Conservation (phyloP, 2,329 filamentous ascomycete species). For the Saccharata proteae region DNA sequence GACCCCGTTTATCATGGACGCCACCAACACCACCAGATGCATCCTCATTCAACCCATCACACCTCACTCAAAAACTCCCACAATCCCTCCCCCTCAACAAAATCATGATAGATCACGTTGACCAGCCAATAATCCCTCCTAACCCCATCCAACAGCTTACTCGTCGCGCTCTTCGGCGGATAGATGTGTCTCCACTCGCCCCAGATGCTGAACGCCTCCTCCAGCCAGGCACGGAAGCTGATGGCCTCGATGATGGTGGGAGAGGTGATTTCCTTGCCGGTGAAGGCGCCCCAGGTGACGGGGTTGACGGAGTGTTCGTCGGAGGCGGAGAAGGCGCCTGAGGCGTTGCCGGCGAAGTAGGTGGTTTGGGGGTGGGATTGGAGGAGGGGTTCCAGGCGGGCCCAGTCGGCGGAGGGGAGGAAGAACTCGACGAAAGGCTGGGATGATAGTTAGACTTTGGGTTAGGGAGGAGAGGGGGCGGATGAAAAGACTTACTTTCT, state of each 20-base stretch:
- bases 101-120: conserved; percentile 78
- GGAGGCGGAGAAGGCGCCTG: conserved; percentile 64
- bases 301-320: conserved; percentile 65
- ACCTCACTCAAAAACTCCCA: no score
- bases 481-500: conserved; percentile 44
- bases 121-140: conserved; percentile 73
- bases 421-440: conserved; percentile 91
- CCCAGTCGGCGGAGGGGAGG: conserved; percentile 63
- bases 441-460: not conserved
- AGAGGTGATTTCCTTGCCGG: conserved; percentile 89
- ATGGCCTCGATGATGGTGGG: conserved; percentile 95
- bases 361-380: conserved; percentile 53
- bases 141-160: conserved; percentile 55
- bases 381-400: conserved; percentile 51
- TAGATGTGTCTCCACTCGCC: conserved; percentile 87
- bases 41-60: no score
- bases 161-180: conserved; percentile 57
- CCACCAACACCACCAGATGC: no score
- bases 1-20: no score
- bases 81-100: conserved; percentile 55
- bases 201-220: conserved; percentile 95
- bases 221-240: conserved; percentile 84
- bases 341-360: conserved; percentile 75
- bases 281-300: conserved; percentile 94
- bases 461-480: conserved; percentile 4